These are phyloP conservation scores for Dalbergia cultrata DNA, from an alignment of 306 rosid species.

Conservation along the genomic window DNA sequence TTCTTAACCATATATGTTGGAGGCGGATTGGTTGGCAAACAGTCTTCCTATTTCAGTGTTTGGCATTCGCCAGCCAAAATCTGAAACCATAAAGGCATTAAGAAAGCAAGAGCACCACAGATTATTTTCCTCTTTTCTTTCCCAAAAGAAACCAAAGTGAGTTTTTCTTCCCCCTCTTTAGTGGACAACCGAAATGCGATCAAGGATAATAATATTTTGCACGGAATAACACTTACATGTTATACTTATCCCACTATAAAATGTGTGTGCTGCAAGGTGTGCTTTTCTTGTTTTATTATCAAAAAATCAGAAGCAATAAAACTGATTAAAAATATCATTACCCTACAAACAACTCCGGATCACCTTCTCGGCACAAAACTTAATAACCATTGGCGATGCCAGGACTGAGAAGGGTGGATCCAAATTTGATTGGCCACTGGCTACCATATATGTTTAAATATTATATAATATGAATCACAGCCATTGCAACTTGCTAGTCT, in stretches of 20 bases:
- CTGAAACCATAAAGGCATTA: too few relatives aligned
- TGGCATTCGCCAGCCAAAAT: too few relatives aligned
- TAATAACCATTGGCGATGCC: background rate
- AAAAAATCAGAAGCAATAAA: background rate
- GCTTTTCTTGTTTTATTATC: background rate
- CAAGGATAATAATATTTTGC: background rate
- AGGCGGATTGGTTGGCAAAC: too few relatives aligned
- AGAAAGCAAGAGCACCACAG: too few relatives aligned
- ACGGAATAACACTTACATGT: background rate
- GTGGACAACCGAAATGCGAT: background rate
- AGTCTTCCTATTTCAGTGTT: too few relatives aligned
- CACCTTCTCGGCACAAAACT: background rate
- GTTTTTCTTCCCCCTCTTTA: too few relatives aligned
- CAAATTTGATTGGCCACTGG: background rate
- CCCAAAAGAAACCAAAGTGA: too few relatives aligned
- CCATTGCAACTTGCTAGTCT: too few relatives aligned
- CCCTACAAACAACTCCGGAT: background rate
- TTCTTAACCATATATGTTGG: too few relatives aligned
- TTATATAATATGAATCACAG: too few relatives aligned
- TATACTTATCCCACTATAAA: background rate
- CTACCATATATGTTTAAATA: background rate
- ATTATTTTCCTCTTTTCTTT: too few relatives aligned
- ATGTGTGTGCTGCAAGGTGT: background rate
- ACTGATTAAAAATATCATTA: background rate
- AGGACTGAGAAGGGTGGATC: background rate